phyloP scores from a whole-genome alignment of 768 basidiomycete genomes.

The Crucibulum laeve region DNA sequence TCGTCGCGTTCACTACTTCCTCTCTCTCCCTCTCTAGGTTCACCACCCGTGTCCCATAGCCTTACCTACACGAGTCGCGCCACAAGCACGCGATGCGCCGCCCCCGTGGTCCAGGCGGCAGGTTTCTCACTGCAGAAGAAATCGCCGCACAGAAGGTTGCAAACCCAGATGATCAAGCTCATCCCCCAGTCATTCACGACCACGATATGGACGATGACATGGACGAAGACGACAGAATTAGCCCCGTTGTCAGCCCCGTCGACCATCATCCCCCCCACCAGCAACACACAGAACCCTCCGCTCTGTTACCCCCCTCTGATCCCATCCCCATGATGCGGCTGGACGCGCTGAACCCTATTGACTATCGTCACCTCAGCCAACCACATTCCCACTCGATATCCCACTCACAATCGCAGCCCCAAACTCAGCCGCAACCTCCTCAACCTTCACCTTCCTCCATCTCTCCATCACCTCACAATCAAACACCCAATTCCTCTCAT shows the following conservation, averaged over 20 bases:
- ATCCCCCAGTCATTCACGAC: conserved; percentile 18
- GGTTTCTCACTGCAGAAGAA: conserved; percentile 96
- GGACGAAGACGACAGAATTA: conserved; percentile 32
- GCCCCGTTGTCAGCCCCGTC: conserved; percentile 2
- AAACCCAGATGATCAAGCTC: conserved; percentile 26
- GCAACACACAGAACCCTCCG: conserved; percentile 19
- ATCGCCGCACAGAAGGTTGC: conserved; percentile 75
- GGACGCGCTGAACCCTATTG: no score
- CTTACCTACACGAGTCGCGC: conserved; percentile 96
- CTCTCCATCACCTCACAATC: conserved; percentile 15
- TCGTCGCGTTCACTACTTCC: conserved; percentile 5
- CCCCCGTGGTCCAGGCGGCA: conserved; percentile 93
- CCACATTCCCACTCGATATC: conserved; percentile 9
- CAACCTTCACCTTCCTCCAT: conserved; percentile 10
- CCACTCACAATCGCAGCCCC: conserved; percentile 5
- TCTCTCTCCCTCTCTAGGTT: conserved; percentile 2
- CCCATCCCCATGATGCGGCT: conserved; percentile 19
- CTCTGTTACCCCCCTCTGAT: conserved; percentile 12
- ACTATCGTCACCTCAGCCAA: conserved; percentile 13
- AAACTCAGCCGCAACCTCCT: conserved; percentile 13
- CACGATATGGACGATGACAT: conserved; percentile 37
- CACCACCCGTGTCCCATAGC: conserved; percentile 43
- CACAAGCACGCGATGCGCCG: conserved; percentile 98
- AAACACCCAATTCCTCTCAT: conserved; percentile 1
- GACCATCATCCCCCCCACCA: conserved; percentile 15